A percentile compares a stretch with the other conserved stretches of the same genome.
These are phyloP conservation scores for Fusarium verrucosum DNA, from an alignment of 2,329 filamentous ascomycete genomes.

Conservation along the genomic window DNA sequence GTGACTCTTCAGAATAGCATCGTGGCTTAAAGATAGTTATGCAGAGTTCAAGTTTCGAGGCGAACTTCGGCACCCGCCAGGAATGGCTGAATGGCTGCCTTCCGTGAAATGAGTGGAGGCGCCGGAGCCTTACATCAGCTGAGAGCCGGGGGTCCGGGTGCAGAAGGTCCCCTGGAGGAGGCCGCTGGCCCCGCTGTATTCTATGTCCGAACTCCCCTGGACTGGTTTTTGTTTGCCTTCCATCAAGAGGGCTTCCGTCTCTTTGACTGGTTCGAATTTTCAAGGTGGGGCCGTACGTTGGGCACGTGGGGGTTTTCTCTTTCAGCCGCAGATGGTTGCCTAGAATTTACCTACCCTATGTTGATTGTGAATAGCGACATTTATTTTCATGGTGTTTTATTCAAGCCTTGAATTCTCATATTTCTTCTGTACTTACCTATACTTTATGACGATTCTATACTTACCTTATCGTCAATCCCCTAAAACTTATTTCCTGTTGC, in stretches of 20 bases:
- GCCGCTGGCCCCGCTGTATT: slow-evolving; percentile 23
- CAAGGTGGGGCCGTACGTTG: slow-evolving; percentile 23
- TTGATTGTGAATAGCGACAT: background rate
- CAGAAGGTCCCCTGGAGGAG: slow-evolving; percentile 31
- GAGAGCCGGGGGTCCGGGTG: slow-evolving; percentile 7
- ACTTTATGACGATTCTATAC: background rate
- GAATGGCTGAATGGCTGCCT: slow-evolving; percentile 29
- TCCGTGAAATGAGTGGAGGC: slow-evolving; percentile 25
- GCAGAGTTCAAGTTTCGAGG: slow-evolving; percentile 38
- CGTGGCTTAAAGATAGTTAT: slow-evolving; percentile 31
- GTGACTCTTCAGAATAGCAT: slow-evolving; percentile 39
- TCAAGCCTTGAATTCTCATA: background rate
- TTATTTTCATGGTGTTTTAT: background rate
- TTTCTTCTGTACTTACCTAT: background rate
- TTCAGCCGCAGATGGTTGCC: slow-evolving; percentile 32
- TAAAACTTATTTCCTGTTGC: background rate
- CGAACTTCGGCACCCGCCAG: slow-evolving; percentile 25
- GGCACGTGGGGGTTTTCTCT: slow-evolving; percentile 37
- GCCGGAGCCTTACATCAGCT: slow-evolving; percentile 36
- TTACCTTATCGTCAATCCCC: background rate
- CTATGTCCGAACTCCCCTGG: slow-evolving; percentile 23
- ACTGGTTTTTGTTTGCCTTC: slow-evolving; percentile 6
- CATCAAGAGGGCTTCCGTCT: background rate
- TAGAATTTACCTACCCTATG: slow-evolving; percentile 20
- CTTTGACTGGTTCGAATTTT: slow-evolving; percentile 21